Percentiles rank a stretch among this genome's conserved stretches.
phyloP scores from a whole-genome alignment of 1,284 basidiomycete species.

The Stygiomarasmius scandens region DNA sequence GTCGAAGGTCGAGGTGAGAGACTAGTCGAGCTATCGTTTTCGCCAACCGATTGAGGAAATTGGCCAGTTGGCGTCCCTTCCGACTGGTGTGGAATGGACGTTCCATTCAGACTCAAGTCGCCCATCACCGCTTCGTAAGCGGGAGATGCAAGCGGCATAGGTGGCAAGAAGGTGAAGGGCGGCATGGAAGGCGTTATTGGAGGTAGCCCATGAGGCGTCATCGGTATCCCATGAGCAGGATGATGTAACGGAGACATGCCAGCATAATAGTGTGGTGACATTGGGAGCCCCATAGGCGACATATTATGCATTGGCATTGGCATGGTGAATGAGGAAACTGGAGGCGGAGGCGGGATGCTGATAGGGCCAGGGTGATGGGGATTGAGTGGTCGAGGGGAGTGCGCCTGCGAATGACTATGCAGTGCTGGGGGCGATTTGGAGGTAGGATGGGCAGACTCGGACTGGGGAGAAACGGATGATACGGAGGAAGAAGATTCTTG shows the following conservation, averaged over 20 bases:
- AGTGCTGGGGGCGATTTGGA: conserved; percentile 5
- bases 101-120: not conserved
- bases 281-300: conserved; percentile 24
- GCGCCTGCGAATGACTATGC: conserved; percentile 3
- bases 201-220: conserved; percentile 71
- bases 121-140: not conserved
- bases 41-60: not conserved
- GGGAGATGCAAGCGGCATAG: conserved; percentile 24
- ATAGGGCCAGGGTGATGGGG: conserved; percentile 69
- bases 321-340: conserved; percentile 45
- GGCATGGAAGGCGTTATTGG: conserved; percentile 83
- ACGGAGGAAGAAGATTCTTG: conserved; percentile 18
- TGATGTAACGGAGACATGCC: conserved; percentile 41
- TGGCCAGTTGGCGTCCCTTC: not conserved
- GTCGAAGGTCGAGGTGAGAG: conserved; percentile 6
- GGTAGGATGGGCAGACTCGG: not conserved
- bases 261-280: conserved; percentile 37
- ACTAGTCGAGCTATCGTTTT: not conserved
- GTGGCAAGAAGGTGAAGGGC: conserved; percentile 67
- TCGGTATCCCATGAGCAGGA: conserved; percentile 34
- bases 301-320: conserved; percentile 36
- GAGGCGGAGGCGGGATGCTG: conserved; percentile 69
- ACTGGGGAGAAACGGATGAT: conserved; percentile 2
- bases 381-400: conserved; percentile 22
- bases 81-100: not conserved